Base-by-base conservation (phyloP, 495 filamentous ascomycete genomes). In the Aspergillus cavernicola region DNA sequence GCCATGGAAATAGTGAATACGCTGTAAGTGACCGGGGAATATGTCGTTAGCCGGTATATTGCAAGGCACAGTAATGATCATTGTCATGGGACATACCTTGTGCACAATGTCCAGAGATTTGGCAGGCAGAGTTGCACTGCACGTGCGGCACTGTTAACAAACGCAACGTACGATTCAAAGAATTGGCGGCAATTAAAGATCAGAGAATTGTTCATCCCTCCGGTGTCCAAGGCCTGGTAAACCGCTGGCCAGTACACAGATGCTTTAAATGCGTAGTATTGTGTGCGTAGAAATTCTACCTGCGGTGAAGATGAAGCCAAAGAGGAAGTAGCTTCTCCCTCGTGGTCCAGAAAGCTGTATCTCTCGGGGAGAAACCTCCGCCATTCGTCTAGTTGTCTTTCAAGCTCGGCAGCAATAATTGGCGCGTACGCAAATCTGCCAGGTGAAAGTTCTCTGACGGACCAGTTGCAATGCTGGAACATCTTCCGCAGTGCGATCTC, bases 401-500 rank as follows among this genome's bases (percentile, higher is more conserved):
- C 52, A 0, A 54, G 41, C 35, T 54, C 52, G 0, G 12, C 19
- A 0, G 52, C 52, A 18, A 54, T 35, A 16, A 46, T 38, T 5
- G 39, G 52, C 7, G 52, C 52, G 19, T 47, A 54, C 6, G 19
- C 32, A 15, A 23, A 36, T 5, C 19, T n/a, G 13, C 43, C 33
- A 0, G 4, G 32, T 0, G 19, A 1, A 8, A 37, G 15, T 10
- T 7, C 16, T 15, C 37, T 35, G 1, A 37, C 35, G 0, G 52
- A 20, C 35, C 29, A 38, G 6, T 32, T 54, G 35, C 52, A 54
- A 6, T 41, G 42, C 7, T 47, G 42, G 4, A 54, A 42, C 52
- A 54, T 54, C 12, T 37, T 35, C 3, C 52, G 42, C 52, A 54
- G 47, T 0, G 52, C 52, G 9, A 54, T 48, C 23, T 54, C 52